Evolutionary conservation across 1,284 basidiomycete genomes (phyloP), one percentile per base, ranked within the genome.

Genomic region (Ceratobasidium sp.): DNA sequence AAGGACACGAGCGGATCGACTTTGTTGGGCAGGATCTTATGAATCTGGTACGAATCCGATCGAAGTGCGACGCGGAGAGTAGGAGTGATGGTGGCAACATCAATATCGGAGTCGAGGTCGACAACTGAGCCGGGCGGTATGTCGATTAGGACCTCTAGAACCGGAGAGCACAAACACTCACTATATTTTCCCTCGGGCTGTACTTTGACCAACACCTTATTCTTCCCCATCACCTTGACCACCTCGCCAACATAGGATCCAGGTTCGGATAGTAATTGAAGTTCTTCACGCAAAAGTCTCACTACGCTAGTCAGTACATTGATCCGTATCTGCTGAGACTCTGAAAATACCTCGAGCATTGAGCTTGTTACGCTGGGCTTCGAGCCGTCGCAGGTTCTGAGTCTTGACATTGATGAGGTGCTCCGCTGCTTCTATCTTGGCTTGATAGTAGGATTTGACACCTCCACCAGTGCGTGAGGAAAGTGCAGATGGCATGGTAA

Each of bases 151-250:
- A 44, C 32, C 64, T 63, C 13, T 9, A 28, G 44, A 18, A 23
- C 35, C 1, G 49, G 61, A 38, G 13, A 14, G 30, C 9, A 57
- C 9, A 58, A 44, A 41, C 14, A 79, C 84, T 78, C 76, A 96
- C 95, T 95, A 84, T 98, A 98, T 88, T 98, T 98, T 74, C 96
- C 96, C 84, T 98, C 97, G 0, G 97, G 97, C 81, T 98, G 97
- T 8, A 99, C 95, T 82, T 99, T 99, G 78, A 99, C 97, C 52
- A 99, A 85, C 4, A 98, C 96, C 83, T 98, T 98, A 82, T 92
- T 98, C 91, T 98, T 98, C 74, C 96, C 95, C 97, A 98, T 98
- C 21, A 98, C 93, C 82, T 98, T 99, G 78, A 98, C 92, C 1
- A 99, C 91, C 83, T 98, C 98, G 28, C 97, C 97, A 32, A 99